These are phyloP conservation scores for Gloeostereum incarnatum DNA, from an alignment of 768 basidiomycete species.

Conservation along the genomic window DNA sequence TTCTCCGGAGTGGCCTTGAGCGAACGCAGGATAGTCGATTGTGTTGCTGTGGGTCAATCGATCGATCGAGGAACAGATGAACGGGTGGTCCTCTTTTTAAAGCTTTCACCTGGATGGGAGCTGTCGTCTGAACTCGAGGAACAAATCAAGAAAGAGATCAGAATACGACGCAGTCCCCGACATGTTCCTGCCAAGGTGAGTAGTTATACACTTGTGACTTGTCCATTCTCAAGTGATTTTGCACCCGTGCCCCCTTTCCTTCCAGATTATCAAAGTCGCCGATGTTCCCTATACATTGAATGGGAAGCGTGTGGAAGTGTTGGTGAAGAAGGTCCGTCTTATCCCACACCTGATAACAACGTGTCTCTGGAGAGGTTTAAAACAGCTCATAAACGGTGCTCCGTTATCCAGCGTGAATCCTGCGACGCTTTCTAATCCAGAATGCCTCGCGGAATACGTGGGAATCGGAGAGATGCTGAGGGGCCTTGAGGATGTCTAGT, in stretches of 20 bases:
- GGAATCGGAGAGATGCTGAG: constrained; percentile 42
- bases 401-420: constrained; percentile 59
- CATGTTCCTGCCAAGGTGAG: constrained; percentile 71
- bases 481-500: constrained; percentile 28
- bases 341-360: constrained; percentile 8
- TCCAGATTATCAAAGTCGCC: constrained; percentile 55
- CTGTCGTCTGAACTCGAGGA: constrained; percentile 44
- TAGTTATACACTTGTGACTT: too few relatives aligned
- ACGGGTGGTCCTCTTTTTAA: constrained; percentile 68
- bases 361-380: constrained; percentile 10
- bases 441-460: constrained; percentile 55
- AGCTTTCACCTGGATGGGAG: constrained; percentile 38
- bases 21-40: constrained; percentile 43
- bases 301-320: constrained; percentile 73
- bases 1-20: too few relatives aligned
- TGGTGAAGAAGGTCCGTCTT: constrained; percentile 57
- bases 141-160: constrained; percentile 52
- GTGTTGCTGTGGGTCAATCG: constrained; percentile 63
- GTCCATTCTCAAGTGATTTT: constrained; percentile 8
- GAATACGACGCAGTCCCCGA: constrained; percentile 54
- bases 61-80: constrained; percentile 60
- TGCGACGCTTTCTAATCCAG: constrained; percentile 66
- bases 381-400: constrained; percentile 72
- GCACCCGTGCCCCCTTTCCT: constrained; percentile 1
- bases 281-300: constrained; percentile 79